Percentiles rank a stretch among this genome's conserved stretches.
Conservation (phyloP, 1,139 yeast genomes). For the Blastobotrys illinoisensis region DNA sequence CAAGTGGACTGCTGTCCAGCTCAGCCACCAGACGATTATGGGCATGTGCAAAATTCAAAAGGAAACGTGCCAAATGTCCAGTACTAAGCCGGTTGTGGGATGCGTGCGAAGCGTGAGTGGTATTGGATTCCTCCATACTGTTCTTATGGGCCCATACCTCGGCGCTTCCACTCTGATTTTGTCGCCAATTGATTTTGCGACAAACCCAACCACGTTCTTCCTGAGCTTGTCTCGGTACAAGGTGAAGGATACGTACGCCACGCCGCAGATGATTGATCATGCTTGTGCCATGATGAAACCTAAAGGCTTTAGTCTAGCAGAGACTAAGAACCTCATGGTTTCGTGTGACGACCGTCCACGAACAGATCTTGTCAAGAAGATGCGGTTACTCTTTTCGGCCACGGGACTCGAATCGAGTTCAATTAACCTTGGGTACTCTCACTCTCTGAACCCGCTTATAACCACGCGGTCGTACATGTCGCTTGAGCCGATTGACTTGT, state of each 20-base stretch:
- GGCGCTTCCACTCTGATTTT: constrained; percentile 83
- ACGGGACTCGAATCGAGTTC: constrained; percentile 66
- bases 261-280: constrained; percentile 78
- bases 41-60: constrained; percentile 84
- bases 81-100: constrained; percentile 70
- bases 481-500: constrained; percentile 81
- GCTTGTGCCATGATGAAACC: constrained; percentile 62
- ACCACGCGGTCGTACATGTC: constrained; percentile 84
- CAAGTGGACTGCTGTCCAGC: constrained; percentile 57
- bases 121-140: constrained; percentile 80
- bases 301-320: constrained; percentile 54
- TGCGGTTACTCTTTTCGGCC: constrained; percentile 58
- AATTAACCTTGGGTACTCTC: constrained; percentile 72
- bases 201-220: constrained; percentile 69
- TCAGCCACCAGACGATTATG: constrained; percentile 59
- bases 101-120: constrained; percentile 84
- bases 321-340: constrained; percentile 77
- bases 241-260: constrained; percentile 81
- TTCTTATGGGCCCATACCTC: constrained; percentile 72
- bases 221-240: constrained; percentile 68
- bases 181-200: constrained; percentile 72
- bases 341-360: constrained; percentile 75
- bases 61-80: constrained; percentile 81
- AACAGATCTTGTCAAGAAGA: constrained; percentile 49
- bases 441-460: constrained; percentile 75